Percentiles rank a stretch among this genome's conserved stretches.
Evolutionary conservation across 106 monocot species (phyloP).

Genomic region (Dendrobium nobile): DNA sequence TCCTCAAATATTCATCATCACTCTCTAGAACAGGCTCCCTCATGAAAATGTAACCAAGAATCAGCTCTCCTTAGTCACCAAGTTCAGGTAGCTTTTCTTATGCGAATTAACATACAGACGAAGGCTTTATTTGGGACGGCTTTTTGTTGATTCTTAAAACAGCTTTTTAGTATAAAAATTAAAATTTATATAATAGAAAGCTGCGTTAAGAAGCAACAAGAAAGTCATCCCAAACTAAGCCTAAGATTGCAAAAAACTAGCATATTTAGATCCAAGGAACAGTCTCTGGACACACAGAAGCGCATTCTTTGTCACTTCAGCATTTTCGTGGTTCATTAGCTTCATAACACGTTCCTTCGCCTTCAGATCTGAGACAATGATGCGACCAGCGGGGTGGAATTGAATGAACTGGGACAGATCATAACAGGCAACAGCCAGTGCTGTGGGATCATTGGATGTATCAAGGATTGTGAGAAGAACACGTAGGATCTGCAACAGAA

Average conservation of each 20-base stretch:
- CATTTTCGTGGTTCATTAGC: conserved; percentile 84
- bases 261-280: conserved; percentile 93
- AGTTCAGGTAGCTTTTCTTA: too few relatives aligned
- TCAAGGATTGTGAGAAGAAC: conserved; percentile 85
- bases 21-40: too few relatives aligned
- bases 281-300: conserved; percentile 91
- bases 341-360: conserved; percentile 93
- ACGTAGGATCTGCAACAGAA: conserved; percentile 61
- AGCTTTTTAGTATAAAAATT: too few relatives aligned
- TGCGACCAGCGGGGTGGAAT: conserved; percentile 67
- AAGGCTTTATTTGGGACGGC: too few relatives aligned
- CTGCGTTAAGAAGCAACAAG: too few relatives aligned
- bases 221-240: too few relatives aligned
- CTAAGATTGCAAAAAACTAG: conserved; percentile 79
- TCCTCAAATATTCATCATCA: too few relatives aligned
- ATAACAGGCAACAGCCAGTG: conserved; percentile 81
- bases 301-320: conserved; percentile 87
- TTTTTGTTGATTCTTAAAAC: too few relatives aligned
- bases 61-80: too few relatives aligned
- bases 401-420: conserved; percentile 94
- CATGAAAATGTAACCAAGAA: too few relatives aligned
- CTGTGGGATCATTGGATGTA: conserved; percentile 81
- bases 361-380: conserved; percentile 66
- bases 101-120: background rate
- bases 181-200: too few relatives aligned